Conservation (phyloP, 345 rosid genomes). For the Trapa incisa region DNA sequence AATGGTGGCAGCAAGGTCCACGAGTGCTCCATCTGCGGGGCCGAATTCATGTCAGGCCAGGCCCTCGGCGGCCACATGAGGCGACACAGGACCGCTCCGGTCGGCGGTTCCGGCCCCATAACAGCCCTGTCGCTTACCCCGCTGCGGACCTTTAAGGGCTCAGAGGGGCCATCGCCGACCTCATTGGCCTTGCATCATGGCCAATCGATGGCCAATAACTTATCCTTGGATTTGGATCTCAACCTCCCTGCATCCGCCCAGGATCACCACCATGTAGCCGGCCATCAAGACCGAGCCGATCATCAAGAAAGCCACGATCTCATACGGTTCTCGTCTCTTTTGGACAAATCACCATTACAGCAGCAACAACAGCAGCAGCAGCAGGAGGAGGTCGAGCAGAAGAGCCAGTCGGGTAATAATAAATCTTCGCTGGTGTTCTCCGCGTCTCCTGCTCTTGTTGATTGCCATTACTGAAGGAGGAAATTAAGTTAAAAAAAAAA, state of each 20-base stretch:
- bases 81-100: constrained; percentile 24
- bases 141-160: neutral
- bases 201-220: constrained; percentile 7
- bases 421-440: constrained; percentile 17
- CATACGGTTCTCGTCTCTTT: neutral
- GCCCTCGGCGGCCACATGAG: constrained; percentile 40
- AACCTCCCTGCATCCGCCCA: constrained; percentile 35
- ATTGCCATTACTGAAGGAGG: constrained; percentile 28
- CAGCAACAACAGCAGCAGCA: neutral
- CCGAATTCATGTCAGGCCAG: constrained; percentile 30
- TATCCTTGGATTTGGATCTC: constrained; percentile 28
- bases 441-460: constrained; percentile 23
- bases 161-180: neutral
- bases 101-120: neutral
- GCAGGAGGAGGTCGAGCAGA: constrained; percentile 1
- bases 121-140: constrained; percentile 4
- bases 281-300: neutral
- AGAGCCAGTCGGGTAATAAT: neutral
- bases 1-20: constrained; percentile 16
- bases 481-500: neutral
- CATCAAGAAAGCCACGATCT: neutral
- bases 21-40: constrained; percentile 31
- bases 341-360: constrained; percentile 1
- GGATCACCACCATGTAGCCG: constrained; percentile 2
- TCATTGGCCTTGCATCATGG: neutral